These are phyloP conservation scores for Diutina neorugosa DNA, from an alignment of 1,139 yeast species.

Conservation along the genomic window DNA sequence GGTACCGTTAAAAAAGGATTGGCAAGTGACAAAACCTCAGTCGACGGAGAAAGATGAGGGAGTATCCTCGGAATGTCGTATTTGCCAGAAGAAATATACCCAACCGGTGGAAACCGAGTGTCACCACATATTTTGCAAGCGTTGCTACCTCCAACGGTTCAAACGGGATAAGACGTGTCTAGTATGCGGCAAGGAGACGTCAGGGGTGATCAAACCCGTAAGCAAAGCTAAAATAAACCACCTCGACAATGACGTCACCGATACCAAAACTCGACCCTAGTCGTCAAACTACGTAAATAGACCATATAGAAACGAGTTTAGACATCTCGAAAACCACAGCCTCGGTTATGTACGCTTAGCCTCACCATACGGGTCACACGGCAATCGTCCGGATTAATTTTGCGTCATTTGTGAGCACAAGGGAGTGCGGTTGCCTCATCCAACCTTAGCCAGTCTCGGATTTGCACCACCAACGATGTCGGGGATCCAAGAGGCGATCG, in stretches of 20 bases:
- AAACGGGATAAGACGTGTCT: conserved; percentile 33
- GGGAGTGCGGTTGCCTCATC: no score
- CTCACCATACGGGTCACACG: no score
- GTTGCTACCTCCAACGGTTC: conserved; percentile 44
- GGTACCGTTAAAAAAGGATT: conserved; percentile 57
- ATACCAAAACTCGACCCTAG: not conserved
- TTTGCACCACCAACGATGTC: no score
- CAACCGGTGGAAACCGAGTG: conserved; percentile 54
- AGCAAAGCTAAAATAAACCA: not conserved
- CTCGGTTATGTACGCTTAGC: no score
- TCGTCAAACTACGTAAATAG: no score
- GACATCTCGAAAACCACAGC: no score
- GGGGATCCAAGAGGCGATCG: not conserved
- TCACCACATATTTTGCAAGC: conserved; percentile 54
- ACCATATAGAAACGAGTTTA: not conserved
- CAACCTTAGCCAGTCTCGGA: no score
- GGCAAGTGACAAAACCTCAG: conserved; percentile 39
- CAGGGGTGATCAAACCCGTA: conserved; percentile 33
- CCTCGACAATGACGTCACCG: not conserved
- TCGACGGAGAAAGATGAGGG: conserved; percentile 10
- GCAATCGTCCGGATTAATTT: not conserved
- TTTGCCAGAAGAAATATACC: conserved; percentile 48
- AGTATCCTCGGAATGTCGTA: conserved; percentile 51
- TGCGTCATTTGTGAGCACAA: no score
- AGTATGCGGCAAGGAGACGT: conserved; percentile 47